These are phyloP conservation scores for Aspergillus sp. DNA, from an alignment of 2,329 filamentous ascomycete species.

Conservation along the genomic window DNA sequence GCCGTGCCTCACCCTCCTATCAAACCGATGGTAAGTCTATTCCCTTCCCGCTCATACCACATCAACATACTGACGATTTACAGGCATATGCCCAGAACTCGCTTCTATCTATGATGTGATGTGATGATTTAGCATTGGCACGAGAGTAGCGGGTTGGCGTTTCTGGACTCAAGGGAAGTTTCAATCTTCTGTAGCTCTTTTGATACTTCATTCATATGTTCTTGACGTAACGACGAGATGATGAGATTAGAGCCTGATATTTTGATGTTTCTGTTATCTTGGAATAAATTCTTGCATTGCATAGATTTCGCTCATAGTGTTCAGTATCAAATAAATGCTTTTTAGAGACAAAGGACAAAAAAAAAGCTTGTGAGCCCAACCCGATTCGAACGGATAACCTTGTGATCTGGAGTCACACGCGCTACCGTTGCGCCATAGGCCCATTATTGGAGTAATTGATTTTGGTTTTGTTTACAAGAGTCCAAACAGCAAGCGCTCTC, in stretches of 20 bases:
- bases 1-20: constrained; percentile 94
- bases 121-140: constrained; percentile 36
- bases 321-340: too few species aligned
- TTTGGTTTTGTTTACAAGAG: too few species aligned
- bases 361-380: constrained; percentile 7
- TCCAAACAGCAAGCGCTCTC: rapidly evolving
- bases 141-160: constrained; percentile 20
- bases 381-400: constrained; percentile 1
- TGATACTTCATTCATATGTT: neutral
- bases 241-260: constrained; percentile 1
- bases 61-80: neutral
- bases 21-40: constrained; percentile 65
- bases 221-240: neutral
- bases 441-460: neutral
- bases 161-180: constrained; percentile 14
- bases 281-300: neutral
- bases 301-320: too few species aligned
- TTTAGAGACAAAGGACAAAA: neutral
- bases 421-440: constrained; percentile 1
- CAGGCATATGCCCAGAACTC: constrained; percentile 81
- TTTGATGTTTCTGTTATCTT: constrained; percentile 5
- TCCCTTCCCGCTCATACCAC: neutral
- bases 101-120: constrained; percentile 67
- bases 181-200: constrained; percentile 1
- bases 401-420: constrained; percentile 1